These are phyloP conservation scores for Xylaria intraflava DNA, from an alignment of 495 filamentous ascomycete species.

Conservation along the genomic window DNA sequence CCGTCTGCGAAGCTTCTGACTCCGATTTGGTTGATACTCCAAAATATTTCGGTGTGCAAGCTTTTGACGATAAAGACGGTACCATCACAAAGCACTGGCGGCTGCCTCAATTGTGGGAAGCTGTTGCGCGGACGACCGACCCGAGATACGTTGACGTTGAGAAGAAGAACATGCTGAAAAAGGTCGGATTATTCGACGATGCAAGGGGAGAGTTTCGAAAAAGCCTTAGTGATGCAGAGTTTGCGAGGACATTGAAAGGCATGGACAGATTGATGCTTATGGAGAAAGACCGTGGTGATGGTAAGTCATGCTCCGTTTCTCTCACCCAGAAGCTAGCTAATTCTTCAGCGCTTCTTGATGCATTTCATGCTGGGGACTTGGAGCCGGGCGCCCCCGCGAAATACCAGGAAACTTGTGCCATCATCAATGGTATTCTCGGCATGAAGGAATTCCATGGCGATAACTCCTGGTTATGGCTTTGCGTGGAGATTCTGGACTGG, in stretches of 20 bases:
- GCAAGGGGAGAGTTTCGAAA: constrained; percentile 26
- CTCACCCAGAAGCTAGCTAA: neutral
- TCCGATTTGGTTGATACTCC: neutral
- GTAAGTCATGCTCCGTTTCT: constrained; percentile 3
- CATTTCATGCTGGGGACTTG: constrained; percentile 39
- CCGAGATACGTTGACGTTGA: constrained; percentile 9
- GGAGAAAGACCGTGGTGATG: constrained; percentile 17
- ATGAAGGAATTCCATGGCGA: constrained; percentile 13
- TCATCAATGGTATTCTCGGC: constrained; percentile 30
- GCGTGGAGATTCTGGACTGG: constrained; percentile 30
- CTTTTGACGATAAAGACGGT: neutral
- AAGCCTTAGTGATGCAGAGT: constrained; percentile 23
- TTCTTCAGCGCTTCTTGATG: constrained; percentile 34
- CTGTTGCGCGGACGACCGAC: constrained; percentile 13
- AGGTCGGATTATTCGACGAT: constrained; percentile 11
- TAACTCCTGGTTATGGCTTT: constrained; percentile 27
- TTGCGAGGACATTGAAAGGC: constrained; percentile 13
- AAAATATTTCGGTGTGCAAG: neutral
- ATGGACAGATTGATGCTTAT: constrained; percentile 19
- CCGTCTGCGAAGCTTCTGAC: neutral
- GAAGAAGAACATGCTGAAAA: constrained; percentile 8
- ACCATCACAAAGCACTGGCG: constrained; percentile 5
- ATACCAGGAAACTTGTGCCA: constrained; percentile 27
- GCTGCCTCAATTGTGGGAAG: constrained; percentile 14
- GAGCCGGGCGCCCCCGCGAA: constrained; percentile 32